phyloP scores from a whole-genome alignment of 768 basidiomycete genomes.

The Dentipellis fragilis region DNA sequence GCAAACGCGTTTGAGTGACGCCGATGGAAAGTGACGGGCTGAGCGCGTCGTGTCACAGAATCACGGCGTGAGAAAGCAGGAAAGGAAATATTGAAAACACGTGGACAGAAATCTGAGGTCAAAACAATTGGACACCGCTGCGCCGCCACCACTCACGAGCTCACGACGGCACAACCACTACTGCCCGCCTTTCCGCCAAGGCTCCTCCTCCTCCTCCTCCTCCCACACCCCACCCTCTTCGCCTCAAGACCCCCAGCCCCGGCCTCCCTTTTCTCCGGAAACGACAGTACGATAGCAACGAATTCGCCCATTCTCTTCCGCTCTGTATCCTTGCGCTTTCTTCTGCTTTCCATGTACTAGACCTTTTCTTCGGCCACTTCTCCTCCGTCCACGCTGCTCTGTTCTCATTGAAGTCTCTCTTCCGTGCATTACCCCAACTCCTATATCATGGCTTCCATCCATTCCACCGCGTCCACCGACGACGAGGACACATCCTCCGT shows the following conservation, averaged over 20 bases:
- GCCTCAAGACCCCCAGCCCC: not conserved
- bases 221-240: not conserved
- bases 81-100: not conserved
- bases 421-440: not conserved
- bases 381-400: not conserved
- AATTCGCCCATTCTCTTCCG: not conserved
- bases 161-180: not conserved
- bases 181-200: not conserved
- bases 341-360: not conserved
- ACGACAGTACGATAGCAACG: not conserved
- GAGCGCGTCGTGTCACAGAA: not conserved
- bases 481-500: slow-evolving; percentile 12
- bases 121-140: not conserved
- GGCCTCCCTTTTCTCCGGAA: not conserved
- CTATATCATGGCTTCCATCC: slow-evolving; percentile 3
- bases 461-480: slow-evolving; percentile 4
- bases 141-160: not conserved
- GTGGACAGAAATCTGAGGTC: not conserved
- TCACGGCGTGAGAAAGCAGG: not conserved
- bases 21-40: not conserved
- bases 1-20: no score
- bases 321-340: not conserved
- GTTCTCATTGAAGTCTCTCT: slow-evolving; percentile 1
- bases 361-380: not conserved
- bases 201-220: not conserved